Conservation (phyloP, 495 filamentous ascomycete genomes). For the Apodospora peruviana region DNA sequence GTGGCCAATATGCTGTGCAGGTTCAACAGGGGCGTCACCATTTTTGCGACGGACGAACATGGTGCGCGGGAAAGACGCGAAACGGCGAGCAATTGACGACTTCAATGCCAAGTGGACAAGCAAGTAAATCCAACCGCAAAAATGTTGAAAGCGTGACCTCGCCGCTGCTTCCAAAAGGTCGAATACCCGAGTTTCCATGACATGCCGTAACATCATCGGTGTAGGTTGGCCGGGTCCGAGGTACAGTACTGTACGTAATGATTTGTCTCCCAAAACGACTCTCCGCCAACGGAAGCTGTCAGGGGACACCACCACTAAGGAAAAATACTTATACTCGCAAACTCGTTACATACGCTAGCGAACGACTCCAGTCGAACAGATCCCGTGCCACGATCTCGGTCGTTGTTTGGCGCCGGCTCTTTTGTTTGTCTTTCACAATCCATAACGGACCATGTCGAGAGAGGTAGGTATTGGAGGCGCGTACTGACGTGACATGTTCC, state of each 20-base stretch:
- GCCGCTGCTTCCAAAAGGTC: constrained; percentile 7
- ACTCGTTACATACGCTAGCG: too few relatives aligned
- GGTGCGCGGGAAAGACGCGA: constrained; percentile 12
- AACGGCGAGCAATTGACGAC: constrained; percentile 19
- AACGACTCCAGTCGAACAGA: too few relatives aligned
- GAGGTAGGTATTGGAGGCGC: too few relatives aligned
- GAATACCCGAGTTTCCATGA: constrained; percentile 29
- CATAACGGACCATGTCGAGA: too few relatives aligned
- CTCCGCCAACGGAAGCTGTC: constrained; percentile 11
- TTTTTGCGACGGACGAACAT: not conserved
- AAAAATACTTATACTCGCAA: too few relatives aligned
- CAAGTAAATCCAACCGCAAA: not conserved
- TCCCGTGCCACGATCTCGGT: not conserved
- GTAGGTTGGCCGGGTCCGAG: constrained; percentile 6
- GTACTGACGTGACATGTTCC: too few relatives aligned
- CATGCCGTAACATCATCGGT: constrained; percentile 28
- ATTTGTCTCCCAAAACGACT: constrained; percentile 10
- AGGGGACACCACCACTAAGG: too few relatives aligned
- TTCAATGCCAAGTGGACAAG: constrained; percentile 8
- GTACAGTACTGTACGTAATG: constrained; percentile 29
- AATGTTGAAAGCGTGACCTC: constrained; percentile 4
- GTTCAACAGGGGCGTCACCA: too few relatives aligned
- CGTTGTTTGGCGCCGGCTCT: not conserved
- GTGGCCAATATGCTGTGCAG: too few relatives aligned
- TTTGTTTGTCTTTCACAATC: too few relatives aligned